Evolutionary conservation across 2,329 filamentous ascomycete genomes (phyloP).

Genomic region (Colletotrichum kahawae): DNA sequence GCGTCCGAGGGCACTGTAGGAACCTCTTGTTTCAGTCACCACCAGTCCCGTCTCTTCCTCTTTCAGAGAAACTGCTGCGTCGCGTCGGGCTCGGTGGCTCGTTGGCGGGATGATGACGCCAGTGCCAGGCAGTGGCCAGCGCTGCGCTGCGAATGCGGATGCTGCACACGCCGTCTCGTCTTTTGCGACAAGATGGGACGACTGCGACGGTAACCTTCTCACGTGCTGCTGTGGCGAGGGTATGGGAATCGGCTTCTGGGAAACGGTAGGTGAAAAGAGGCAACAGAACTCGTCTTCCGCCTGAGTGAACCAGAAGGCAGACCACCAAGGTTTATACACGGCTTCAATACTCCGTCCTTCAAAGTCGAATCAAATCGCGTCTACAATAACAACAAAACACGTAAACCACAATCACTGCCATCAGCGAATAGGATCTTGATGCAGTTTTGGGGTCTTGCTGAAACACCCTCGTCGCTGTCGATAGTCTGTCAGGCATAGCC

Average conservation of each 20-base stretch:
- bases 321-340: neutral
- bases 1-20: conserved; percentile 6
- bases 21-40: conserved; percentile 10
- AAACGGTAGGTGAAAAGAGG: neutral
- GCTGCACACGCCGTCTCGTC: conserved; percentile 18
- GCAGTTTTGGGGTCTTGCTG: neutral
- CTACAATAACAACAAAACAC: conserved; percentile 2
- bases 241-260: neutral
- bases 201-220: neutral
- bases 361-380: neutral
- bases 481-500: neutral
- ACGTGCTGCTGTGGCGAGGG: neutral
- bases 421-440: neutral
- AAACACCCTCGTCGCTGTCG: conserved; percentile 4
- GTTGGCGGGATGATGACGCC: neutral
- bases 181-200: conserved; percentile 8
- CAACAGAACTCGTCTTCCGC: neutral
- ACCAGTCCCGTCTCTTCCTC: neutral
- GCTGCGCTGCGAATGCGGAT: neutral
- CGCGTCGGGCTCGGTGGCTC: neutral
- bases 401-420: neutral
- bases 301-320: neutral
- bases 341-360: neutral
- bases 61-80: neutral
- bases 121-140: conserved; percentile 7